phyloP scores from a whole-genome alignment of 768 basidiomycete species.

The Macrolepiota albuminosa region DNA sequence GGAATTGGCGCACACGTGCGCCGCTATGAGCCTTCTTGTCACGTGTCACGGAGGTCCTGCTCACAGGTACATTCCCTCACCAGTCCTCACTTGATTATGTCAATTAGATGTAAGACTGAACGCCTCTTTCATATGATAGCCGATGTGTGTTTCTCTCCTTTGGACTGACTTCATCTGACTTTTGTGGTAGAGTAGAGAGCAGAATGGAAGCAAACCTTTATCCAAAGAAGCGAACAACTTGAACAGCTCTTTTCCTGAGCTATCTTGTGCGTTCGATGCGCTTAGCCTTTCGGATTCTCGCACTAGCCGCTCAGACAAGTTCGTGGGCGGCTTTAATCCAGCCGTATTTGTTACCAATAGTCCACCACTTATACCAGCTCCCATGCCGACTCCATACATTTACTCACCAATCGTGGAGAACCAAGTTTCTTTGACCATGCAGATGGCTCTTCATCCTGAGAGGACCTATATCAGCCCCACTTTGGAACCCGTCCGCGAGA shows the following conservation, averaged over 20 bases:
- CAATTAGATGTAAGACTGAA: conserved; percentile 12
- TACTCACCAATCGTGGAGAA: conserved; percentile 29
- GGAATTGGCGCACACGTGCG: too few relatives aligned
- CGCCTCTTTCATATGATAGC: conserved; percentile 18
- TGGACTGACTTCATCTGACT: neutral
- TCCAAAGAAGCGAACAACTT: conserved; percentile 15
- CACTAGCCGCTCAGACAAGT: conserved; percentile 17
- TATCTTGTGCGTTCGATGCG: conserved; percentile 22
- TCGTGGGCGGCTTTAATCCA: conserved; percentile 50
- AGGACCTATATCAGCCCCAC: conserved; percentile 5
- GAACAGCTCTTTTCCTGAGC: conserved; percentile 8
- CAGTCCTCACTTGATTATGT: neutral
- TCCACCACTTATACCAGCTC: conserved; percentile 3
- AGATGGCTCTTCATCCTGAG: conserved; percentile 28
- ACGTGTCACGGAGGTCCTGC: too few relatives aligned
- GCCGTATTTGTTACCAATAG: conserved; percentile 6
- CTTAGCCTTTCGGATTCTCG: conserved; percentile 19
- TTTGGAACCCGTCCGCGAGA: conserved; percentile 8
- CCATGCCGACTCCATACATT: conserved; percentile 33
- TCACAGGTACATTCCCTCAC: too few relatives aligned
- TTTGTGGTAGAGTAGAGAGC: neutral
- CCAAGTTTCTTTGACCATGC: conserved; percentile 36
- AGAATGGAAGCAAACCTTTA: conserved; percentile 2
- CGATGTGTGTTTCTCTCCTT: conserved; percentile 13
- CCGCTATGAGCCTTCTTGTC: too few relatives aligned